Base-by-base conservation (phyloP, 805 yeast species). In the Hanseniaspora lindneri region DNA sequence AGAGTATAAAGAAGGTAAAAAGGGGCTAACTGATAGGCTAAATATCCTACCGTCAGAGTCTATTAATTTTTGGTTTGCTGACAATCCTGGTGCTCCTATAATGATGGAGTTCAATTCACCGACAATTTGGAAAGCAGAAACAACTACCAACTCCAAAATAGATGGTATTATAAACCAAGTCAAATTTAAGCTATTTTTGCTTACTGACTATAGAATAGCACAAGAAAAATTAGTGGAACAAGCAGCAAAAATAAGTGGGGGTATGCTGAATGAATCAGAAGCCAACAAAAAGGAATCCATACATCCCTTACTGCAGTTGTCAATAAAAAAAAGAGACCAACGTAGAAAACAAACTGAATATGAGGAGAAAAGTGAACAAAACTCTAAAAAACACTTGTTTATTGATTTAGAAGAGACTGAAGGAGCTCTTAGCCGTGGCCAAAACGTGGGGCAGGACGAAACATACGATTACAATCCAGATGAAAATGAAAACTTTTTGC, bases 41-140 rank as follows among this genome's bases (percentile, higher is more conserved):
- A 47, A 33, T 17, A 25, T 23, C 13, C 7, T 40, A 13, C 23
- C 28, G 4, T 40, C 30, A 8, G 48, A 49, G 8, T 29, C 39
- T 4, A n/a, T 49, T 8, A 42, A 42, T 23, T 37, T 49, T 33
- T 49, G 51, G 51, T 49, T 49, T 49, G 43, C 51, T 11, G 47
- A 49, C 35, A 49, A 49, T 27, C 49, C 49, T 11, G 51, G 51
- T 7, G 41, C 47, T 17, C 51, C 51, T 4, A 39, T 49, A 20
- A 36, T 49, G 34, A 16, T 49, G 32, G 51, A 49, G 20, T 42
- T 30, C 27, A 32, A 28, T 16, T 37, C 35, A 20, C 43, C 43
- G 7, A 46, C 49, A 1, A 41, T 39, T 4, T 46, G 49, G 49
- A 46, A 39, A 39, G 17, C 43, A 8, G 29, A 46, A 11, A 32